Evolutionary conservation across 768 basidiomycete genomes (phyloP).

Genomic region (Udeniomyces megalosporus): DNA sequence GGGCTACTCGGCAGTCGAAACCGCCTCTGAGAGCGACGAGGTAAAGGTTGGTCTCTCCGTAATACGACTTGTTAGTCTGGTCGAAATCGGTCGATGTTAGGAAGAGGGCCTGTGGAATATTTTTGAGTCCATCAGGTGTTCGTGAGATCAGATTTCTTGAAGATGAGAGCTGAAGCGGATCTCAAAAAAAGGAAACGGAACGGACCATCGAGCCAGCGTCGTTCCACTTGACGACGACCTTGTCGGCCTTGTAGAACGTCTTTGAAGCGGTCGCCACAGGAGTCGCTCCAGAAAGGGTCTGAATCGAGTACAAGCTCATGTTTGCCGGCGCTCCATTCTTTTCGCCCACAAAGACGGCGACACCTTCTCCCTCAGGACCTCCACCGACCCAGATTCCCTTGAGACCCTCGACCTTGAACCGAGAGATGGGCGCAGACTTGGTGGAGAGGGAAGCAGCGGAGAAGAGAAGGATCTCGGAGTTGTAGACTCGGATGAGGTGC

Average conservation of each 20-base stretch:
- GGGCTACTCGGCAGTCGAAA: constrained; percentile 69
- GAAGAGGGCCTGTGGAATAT: constrained; percentile 47
- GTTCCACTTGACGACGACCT: constrained; percentile 90
- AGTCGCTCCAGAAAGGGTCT: constrained; percentile 26
- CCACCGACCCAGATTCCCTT: constrained; percentile 15
- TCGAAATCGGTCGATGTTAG: constrained; percentile 94
- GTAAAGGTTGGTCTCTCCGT: constrained; percentile 92
- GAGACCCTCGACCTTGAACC: constrained; percentile 15
- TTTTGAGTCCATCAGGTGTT: too few relatives aligned
- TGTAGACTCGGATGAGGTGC: constrained; percentile 23
- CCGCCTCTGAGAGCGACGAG: constrained; percentile 80
- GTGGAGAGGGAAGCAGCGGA: constrained; percentile 4
- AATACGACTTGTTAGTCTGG: constrained; percentile 92
- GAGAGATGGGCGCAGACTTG: not conserved
- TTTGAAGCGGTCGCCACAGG: constrained; percentile 61
- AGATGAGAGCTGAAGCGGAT: not conserved
- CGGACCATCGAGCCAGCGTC: constrained; percentile 71
- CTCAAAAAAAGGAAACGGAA: not conserved
- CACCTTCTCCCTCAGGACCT: constrained; percentile 18
- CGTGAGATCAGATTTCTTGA: too few relatives aligned
- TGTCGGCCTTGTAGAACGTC: constrained; percentile 90
- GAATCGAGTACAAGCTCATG: constrained; percentile 4
- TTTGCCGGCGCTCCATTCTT: constrained; percentile 49
- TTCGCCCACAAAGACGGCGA: constrained; percentile 88
- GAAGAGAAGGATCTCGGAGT: constrained; percentile 25